Base-by-base conservation (phyloP, 257 asterid genomes). In the Ophiorrhiza pumila region DNA sequence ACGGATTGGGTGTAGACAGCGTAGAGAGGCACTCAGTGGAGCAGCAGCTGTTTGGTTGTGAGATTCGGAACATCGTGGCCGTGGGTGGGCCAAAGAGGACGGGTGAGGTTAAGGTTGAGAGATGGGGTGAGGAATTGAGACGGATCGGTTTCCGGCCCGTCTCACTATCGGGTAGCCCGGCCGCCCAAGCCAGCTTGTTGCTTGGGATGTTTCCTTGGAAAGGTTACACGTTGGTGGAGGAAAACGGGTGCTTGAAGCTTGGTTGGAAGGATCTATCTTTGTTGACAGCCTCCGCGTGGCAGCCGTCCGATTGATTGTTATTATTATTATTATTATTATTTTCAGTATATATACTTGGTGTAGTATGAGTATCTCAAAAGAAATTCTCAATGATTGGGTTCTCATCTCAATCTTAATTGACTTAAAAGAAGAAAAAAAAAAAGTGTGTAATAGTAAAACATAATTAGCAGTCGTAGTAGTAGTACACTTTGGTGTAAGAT, bases 211-310 rank as follows among this genome's bases (percentile, higher is more conserved):
- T 88, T 45, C 98, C 98, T 0, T 89, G 93, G 89, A 92, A 79
- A 42, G 98, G 98, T 56, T 92, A 92, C 57, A 92, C 96, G 10
- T 75, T 92, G 90, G 96, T 88, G 80, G 98, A 92, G 79, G 98
- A 92, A 65, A 83, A 74, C 68, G 97, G 97, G 0, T 84, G 97
- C 76, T 75, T 92, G 85, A 90, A 87, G 71, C 79, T 92, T 58
- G 98, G 98, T 23, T 92, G 98, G 98, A 92, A 93, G 68, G 97
- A 91, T 77, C 81, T 91, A 85, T 86, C 96, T 0, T 73, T 93
- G 87, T 86, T 93, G 66, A 91, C 96, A 0, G 98, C 98, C 9
- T 91, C 98, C 4, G 96, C 98, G 7, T 93, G 98, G 98, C 88
- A 83, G 58, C 90, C 96, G 42, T 80, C 74, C 25, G 96, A 89